Evolutionary conservation across 2,329 filamentous ascomycete species (phyloP), one percentile per base, ranked within the genome.

Genomic region (Monascus ruber): DNA sequence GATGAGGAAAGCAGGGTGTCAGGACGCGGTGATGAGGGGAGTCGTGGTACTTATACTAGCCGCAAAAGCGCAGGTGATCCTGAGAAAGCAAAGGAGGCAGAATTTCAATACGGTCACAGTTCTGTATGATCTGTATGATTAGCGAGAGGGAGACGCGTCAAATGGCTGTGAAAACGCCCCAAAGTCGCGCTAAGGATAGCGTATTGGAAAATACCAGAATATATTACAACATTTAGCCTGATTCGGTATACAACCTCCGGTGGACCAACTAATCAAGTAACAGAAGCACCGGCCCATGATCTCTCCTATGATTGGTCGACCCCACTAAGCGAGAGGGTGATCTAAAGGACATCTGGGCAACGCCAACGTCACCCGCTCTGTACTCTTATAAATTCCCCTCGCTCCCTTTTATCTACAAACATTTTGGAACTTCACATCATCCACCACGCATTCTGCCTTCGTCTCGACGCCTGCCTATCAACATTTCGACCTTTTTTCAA

Each of bases 121-220:
- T 1, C 3, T 28, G 64, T 67, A 66, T 67, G 64, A 67, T 67
- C 56, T 55, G 63, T 66, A 65, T 66, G 61, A 65, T 66, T 60
- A 63, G 50, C 46, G 36, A 35, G 42, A 40, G 40, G 40, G 35
- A 32, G 43, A 54, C 52, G 52, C 51, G 51, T 52, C 38, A 36
- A 34, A 40, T 28, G 37, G 45, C 35, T 38, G 25, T 36, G 33
- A 34, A 37, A 28, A 36, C 31, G 34, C 24, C 29, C 38, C 29
- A 27, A 25, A 33, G 41, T 45, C 47, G 49, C 47, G 48, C 45
- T 40, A 52, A 43, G 36, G 33, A 34, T 9, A 31, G 4, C 5
- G 54, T 62, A 51, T 35, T 11, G 40, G 29, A 24, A 37, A n/a
- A 49, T 55, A 46, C 6, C 1, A 0, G 1, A 1, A 42, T 48